Conservation (phyloP, 1,139 yeast genomes). For the Candida albicans region DNA sequence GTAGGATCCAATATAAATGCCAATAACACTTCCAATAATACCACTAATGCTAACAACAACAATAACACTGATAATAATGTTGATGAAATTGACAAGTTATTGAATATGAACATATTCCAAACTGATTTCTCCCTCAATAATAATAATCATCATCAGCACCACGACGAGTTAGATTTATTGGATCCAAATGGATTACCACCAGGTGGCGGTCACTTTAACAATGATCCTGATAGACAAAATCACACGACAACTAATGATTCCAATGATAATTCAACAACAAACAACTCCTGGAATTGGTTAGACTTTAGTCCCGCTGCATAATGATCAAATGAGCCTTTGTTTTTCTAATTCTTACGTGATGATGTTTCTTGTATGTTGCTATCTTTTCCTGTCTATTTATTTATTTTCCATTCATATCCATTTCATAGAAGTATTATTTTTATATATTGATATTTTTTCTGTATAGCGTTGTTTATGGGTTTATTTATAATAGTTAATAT, state of each 20-base stretch:
- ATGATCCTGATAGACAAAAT: neutral
- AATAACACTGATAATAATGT: conserved; percentile 9
- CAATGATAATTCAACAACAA: conserved; percentile 14
- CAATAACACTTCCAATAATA: neutral
- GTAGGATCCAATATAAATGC: conserved; percentile 13
- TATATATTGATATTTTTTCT: no score
- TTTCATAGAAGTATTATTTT: neutral
- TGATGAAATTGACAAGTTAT: conserved; percentile 45
- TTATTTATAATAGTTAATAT: no score
- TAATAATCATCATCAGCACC: conserved; percentile 11
- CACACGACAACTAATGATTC: conserved; percentile 6
- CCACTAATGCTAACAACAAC: neutral
- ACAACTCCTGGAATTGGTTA: conserved; percentile 30
- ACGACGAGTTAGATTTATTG: conserved; percentile 13
- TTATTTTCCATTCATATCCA: neutral
- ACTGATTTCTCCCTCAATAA: conserved; percentile 25
- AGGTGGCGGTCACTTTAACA: conserved; percentile 1
- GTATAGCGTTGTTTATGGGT: no score
- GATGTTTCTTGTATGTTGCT: neutral
- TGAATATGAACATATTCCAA: conserved; percentile 43
- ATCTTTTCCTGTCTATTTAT: neutral
- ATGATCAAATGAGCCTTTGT: neutral
- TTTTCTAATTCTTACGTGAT: neutral
- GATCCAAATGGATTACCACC: conserved; percentile 14
- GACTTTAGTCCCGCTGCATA: conserved; percentile 24